Conservation (phyloP, 768 basidiomycete genomes). For the Boletales sp. region DNA sequence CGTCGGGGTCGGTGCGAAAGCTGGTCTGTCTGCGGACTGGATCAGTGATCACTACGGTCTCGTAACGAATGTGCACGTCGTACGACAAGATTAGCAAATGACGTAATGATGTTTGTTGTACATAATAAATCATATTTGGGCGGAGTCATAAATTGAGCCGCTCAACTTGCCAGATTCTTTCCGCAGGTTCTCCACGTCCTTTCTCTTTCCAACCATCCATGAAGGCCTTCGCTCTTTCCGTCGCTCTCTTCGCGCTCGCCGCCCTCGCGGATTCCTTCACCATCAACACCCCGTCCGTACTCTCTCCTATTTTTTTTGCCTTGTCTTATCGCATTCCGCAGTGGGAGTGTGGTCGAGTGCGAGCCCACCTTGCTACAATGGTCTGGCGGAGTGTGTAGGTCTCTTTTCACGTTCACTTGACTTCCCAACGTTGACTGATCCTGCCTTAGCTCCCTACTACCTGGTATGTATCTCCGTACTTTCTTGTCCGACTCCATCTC, state of each 20-base stretch:
- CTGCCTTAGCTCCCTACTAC: slow-evolving; percentile 52
- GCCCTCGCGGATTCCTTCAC: slow-evolving; percentile 45
- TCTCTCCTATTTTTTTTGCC: neutral
- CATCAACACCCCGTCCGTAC: slow-evolving; percentile 72
- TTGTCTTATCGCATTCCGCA: slow-evolving; percentile 22
- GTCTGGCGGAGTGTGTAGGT: slow-evolving; percentile 55
- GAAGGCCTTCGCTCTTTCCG: slow-evolving; percentile 40
- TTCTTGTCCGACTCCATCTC: neutral
- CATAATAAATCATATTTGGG: slow-evolving; percentile 16
- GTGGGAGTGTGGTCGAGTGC: slow-evolving; percentile 51
- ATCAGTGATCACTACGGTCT: slow-evolving; percentile 72
- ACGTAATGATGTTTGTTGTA: neutral
- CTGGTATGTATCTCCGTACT: slow-evolving; percentile 43
- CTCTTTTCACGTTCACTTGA: neutral
- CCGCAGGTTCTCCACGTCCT: slow-evolving; percentile 16
- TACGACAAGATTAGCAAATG: slow-evolving; percentile 13
- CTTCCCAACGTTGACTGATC: neutral
- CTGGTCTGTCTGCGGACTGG: slow-evolving; percentile 37
- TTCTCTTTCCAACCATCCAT: slow-evolving; percentile 34
- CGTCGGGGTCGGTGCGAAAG: slow-evolving; percentile 55
- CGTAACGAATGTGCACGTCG: slow-evolving; percentile 34
- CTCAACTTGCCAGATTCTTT: slow-evolving; percentile 12
- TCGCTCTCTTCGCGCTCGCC: slow-evolving; percentile 40
- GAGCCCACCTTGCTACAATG: slow-evolving; percentile 53
- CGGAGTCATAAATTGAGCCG: slow-evolving; percentile 31